Evolutionary conservation across 169 alveolate species (phyloP), one percentile per base, ranked within the genome.

Genomic region (Plasmodium cynomolgi): DNA sequence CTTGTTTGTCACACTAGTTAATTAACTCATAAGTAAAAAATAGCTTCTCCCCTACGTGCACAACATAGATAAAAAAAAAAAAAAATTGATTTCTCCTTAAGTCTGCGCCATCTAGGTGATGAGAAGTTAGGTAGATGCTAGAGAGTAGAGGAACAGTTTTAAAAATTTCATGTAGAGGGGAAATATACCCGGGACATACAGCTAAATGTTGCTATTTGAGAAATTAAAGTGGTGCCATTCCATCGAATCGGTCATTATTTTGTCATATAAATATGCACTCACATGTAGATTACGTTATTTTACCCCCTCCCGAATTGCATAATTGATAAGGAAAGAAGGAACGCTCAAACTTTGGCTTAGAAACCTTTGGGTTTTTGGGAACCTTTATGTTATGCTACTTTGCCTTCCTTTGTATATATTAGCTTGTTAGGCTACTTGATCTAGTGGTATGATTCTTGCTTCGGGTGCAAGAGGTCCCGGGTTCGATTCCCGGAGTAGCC

Each of bases 391-490:
- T 20, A 68, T 68, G 5, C 17, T 68, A 75, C 15, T 13, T 44
- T 81, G 73, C 11, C 56, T 82, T 0, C 20, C 15, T 56, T 23
- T 23, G 37, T 84, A 33, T 26, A 71, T 84, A 1, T 84, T 50
- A 39, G 5, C 2, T 26, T 6, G 33, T 56, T 81, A 84, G 98
- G 98, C 98, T 96, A 97, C 97, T 96, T 96, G 97, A 99, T 98
- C 99, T 98, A 98, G 99, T 98, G 99, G 99, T 98, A 98, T 98
- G 99, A 98, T 98, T 98, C 99, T 97, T 98, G 99, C 98, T 98
- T 98, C 97, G 99, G 99, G 99, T 98, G 98, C 99, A 98, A 97
- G 99, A 98, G 99, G 99, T 98, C 99, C 99, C 99, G 99, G 99
- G 99, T 98, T 98, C 99, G 98, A 98, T 98, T 98, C 99, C 99